phyloP scores from a whole-genome alignment of 371 early-diverging fungal genomes.

The Catenaria anguillulae region DNA sequence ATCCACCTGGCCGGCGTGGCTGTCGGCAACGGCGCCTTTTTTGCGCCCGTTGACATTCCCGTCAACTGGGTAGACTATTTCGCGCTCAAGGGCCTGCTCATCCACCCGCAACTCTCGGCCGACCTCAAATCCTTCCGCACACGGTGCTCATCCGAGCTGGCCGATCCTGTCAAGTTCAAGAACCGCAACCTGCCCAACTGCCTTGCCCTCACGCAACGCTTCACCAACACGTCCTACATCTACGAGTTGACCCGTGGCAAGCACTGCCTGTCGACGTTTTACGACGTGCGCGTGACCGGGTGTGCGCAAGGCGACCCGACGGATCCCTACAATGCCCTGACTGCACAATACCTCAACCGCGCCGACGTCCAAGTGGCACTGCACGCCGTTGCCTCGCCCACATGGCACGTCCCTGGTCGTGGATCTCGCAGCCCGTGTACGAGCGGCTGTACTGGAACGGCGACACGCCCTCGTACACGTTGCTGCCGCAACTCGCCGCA shows the following conservation, averaged over 20 bases:
- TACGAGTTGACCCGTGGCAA: not conserved
- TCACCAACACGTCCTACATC: not conserved
- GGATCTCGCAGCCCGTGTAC: not conserved
- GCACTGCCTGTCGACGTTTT: conserved; percentile 3
- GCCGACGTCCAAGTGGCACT: not conserved
- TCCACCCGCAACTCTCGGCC: not conserved
- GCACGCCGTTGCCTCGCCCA: not conserved
- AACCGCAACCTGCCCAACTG: not conserved
- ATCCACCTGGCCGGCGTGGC: conserved; percentile 18
- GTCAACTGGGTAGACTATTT: conserved; percentile 2
- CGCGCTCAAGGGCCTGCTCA: not conserved
- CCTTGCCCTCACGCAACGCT: not conserved
- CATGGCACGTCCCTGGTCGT: not conserved
- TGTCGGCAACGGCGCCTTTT: conserved; percentile 16
- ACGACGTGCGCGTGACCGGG: conserved; percentile 5
- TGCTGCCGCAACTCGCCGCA: not conserved
- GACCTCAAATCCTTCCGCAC: not conserved
- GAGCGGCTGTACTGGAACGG: conserved; percentile 3
- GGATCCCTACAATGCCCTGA: not conserved
- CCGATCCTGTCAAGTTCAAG: not conserved
- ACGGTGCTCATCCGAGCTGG: not conserved
- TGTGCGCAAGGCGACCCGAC: not conserved
- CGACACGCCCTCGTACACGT: not conserved
- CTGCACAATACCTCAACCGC: not conserved
- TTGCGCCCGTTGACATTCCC: not conserved